Evolutionary conservation across 2,329 filamentous ascomycete genomes (phyloP).

Genomic region (Colletotrichum neosansevieriae): DNA sequence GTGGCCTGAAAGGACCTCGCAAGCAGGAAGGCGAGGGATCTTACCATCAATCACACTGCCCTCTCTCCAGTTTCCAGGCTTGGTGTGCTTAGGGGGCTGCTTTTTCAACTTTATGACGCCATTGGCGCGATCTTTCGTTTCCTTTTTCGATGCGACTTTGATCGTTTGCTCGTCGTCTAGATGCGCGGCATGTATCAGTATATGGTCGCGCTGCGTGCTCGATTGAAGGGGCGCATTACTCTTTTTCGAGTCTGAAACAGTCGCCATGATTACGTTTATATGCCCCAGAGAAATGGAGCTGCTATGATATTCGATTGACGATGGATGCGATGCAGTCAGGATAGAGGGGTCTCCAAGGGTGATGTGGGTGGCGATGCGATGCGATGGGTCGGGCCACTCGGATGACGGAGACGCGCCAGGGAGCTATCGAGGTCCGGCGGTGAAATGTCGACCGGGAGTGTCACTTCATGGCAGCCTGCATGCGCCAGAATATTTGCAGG

Average conservation of each 20-base stretch:
- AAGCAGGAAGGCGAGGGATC: neutral
- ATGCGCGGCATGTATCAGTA: conserved; percentile 10
- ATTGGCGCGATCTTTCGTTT: conserved; percentile 56
- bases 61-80: conserved; percentile 79
- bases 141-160: conserved; percentile 72
- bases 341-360: neutral
- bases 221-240: conserved; percentile 24
- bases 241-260: conserved; percentile 38
- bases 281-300: neutral
- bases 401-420: neutral
- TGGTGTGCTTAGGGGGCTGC: conserved; percentile 69
- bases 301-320: neutral
- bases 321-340: conserved; percentile 5
- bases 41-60: conserved; percentile 73
- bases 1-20: neutral
- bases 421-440: conserved; percentile 20
- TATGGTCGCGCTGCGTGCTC: neutral
- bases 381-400: neutral
- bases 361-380: conserved; percentile 10
- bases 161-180: conserved; percentile 70
- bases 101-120: conserved; percentile 74
- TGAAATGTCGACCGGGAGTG: conserved; percentile 5
- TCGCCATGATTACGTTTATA: conserved; percentile 28
- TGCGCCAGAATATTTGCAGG: neutral
- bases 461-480: conserved; percentile 34